These are phyloP conservation scores for Nannizzia gypsea DNA, from an alignment of 2,329 filamentous ascomycete species.

Conservation along the genomic window DNA sequence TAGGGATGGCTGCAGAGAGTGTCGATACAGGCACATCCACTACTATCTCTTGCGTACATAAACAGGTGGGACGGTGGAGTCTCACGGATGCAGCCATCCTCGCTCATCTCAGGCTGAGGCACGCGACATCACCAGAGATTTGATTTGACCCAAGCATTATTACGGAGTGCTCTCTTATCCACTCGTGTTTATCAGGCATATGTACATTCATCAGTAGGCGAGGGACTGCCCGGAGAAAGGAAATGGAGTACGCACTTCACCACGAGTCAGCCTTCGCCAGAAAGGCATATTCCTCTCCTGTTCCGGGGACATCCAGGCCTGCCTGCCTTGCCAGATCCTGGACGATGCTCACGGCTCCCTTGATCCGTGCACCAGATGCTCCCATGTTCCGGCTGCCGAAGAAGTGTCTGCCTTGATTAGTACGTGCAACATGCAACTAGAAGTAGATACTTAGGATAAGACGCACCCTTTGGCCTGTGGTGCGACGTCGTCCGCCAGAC, in stretches of 20 bases:
- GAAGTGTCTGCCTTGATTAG: constrained; percentile 16
- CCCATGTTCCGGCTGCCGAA: constrained; percentile 21
- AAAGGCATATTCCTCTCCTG: constrained; percentile 12
- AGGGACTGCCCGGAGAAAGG: neutral
- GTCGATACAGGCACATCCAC: no score
- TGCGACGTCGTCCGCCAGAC: constrained; percentile 19
- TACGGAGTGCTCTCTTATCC: neutral
- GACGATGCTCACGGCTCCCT: constrained; percentile 16
- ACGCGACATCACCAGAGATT: neutral
- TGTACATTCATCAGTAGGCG: neutral
- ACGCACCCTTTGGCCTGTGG: constrained; percentile 22
- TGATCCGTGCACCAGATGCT: constrained; percentile 14
- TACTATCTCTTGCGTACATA: neutral
- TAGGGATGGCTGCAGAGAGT: no score
- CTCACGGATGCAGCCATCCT: neutral
- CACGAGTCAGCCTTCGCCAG: constrained; percentile 13
- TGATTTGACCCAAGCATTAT: neutral
- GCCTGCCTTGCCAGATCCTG: constrained; percentile 16
- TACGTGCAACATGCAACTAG: neutral
- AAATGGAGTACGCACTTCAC: constrained; percentile 1
- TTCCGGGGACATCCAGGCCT: constrained; percentile 8
- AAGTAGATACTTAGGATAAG: neutral
- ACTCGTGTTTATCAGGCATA: neutral
- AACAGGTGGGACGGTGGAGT: neutral
- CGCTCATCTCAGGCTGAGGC: neutral